phyloP scores from a whole-genome alignment of 371 early-diverging fungal species.

The Polyrhizophydium stewartii region DNA sequence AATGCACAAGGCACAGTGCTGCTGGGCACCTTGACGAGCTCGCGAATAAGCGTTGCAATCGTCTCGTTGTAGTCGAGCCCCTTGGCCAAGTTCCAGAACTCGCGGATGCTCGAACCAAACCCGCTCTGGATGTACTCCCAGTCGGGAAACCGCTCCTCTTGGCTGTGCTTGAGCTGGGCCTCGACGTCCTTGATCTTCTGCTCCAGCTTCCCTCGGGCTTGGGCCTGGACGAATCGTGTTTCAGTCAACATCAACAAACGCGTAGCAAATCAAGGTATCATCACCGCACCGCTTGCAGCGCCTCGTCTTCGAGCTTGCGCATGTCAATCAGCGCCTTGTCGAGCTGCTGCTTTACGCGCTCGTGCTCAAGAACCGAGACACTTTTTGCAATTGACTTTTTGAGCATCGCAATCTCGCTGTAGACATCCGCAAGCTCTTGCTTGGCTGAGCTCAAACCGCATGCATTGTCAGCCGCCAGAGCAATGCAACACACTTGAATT shows the following conservation, averaged over 20 bases:
- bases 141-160: constrained; percentile 22
- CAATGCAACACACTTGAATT: too few species aligned
- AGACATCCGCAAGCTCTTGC: constrained; percentile 8
- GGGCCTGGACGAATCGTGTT: neutral
- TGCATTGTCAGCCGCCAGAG: too few species aligned
- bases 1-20: too few species aligned
- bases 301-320: neutral
- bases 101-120: constrained; percentile 27
- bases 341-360: constrained; percentile 1
- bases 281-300: neutral
- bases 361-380: neutral
- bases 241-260: too few species aligned
- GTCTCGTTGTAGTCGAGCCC: constrained; percentile 37
- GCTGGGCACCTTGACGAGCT: constrained; percentile 23
- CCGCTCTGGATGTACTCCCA: constrained; percentile 37
- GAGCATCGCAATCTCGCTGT: constrained; percentile 9
- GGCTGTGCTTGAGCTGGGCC: neutral
- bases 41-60: constrained; percentile 28
- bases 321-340: constrained; percentile 7
- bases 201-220: neutral
- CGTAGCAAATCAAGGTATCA: too few species aligned
- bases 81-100: constrained; percentile 29
- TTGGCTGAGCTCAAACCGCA: constrained; percentile 11
- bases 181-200: neutral
- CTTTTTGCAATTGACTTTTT: constrained; percentile 5